These are phyloP conservation scores for Fusarium miscanthi DNA, from an alignment of 2,329 filamentous ascomycete genomes.

Conservation along the genomic window DNA sequence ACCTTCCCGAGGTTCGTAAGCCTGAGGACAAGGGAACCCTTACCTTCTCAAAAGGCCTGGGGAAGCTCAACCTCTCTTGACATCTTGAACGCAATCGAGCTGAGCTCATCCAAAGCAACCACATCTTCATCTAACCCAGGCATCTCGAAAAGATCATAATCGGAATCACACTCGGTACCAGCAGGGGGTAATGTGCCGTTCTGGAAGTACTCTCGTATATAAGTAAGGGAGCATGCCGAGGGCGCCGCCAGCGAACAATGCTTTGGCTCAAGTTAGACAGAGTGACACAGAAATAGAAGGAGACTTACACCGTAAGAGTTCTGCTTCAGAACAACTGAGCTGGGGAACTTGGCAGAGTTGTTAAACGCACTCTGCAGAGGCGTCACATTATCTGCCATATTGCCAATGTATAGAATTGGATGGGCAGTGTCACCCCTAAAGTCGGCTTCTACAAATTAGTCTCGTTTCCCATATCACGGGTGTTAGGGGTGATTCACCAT, in stretches of 20 bases:
- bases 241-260: conserved; percentile 62
- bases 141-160: conserved; percentile 56
- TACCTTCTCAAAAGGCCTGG: conserved; percentile 8
- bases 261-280: conserved; percentile 43
- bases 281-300: too few relatives aligned
- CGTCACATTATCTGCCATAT: conserved; percentile 61
- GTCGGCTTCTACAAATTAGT: conserved; percentile 37
- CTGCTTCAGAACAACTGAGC: conserved; percentile 59
- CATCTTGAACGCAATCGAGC: conserved; percentile 25
- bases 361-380: conserved; percentile 58
- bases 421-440: conserved; percentile 52
- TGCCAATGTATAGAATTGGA: conserved; percentile 60
- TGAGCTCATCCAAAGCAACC: conserved; percentile 32
- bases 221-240: conserved; percentile 56
- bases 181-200: conserved; percentile 57
- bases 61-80: conserved; percentile 35
- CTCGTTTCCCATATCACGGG: neutral
- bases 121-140: conserved; percentile 21
- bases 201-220: conserved; percentile 59
- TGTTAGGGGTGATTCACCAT: conserved; percentile 39
- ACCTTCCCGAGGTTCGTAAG: neutral
- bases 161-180: conserved; percentile 59
- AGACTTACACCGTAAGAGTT: conserved; percentile 62
- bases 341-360: conserved; percentile 57
- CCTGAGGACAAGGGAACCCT: neutral